Conservation (phyloP, 2,329 filamentous ascomycete genomes). For the Exophiala calicioides region DNA sequence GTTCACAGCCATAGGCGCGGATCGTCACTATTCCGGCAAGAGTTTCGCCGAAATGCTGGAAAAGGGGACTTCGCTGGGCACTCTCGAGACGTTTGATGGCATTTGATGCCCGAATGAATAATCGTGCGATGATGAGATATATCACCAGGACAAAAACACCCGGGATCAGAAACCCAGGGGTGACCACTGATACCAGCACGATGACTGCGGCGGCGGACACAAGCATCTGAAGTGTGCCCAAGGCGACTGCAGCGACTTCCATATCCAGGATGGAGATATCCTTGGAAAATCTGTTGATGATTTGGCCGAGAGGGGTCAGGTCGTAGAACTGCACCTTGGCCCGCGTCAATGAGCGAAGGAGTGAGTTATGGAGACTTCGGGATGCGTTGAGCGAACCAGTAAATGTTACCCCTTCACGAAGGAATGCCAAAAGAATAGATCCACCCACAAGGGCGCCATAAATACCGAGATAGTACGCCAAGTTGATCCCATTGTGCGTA, state of each 20-base stretch:
- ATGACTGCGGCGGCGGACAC: slow-evolving; percentile 80
- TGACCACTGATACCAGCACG: slow-evolving; percentile 81
- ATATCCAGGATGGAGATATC: slow-evolving; percentile 94
- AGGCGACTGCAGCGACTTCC: slow-evolving; percentile 89
- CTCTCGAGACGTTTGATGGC: slow-evolving; percentile 95
- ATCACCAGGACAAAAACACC: slow-evolving; percentile 79
- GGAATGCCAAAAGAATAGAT: slow-evolving; percentile 79
- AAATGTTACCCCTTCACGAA: slow-evolving; percentile 80
- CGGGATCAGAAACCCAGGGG: slow-evolving; percentile 85
- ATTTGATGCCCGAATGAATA: slow-evolving; percentile 90
- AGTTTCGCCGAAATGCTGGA: slow-evolving; percentile 97
- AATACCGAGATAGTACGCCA: slow-evolving; percentile 77
- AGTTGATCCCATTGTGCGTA: slow-evolving; percentile 73
- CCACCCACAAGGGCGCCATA: slow-evolving; percentile 77
- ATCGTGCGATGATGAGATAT: slow-evolving; percentile 78
- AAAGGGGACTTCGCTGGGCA: slow-evolving; percentile 88
- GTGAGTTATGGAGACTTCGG: slow-evolving; percentile 73
- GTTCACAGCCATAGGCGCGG: slow-evolving; percentile 90
- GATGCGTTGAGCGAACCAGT: slow-evolving; percentile 90
- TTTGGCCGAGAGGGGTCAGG: slow-evolving; percentile 87
- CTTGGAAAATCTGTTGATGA: slow-evolving; percentile 99
- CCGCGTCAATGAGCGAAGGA: slow-evolving; percentile 77
- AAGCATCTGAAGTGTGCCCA: slow-evolving; percentile 68
- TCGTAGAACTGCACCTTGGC: slow-evolving; percentile 98
- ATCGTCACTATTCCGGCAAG: slow-evolving; percentile 94